phyloP scores from a whole-genome alignment of 140 eudicot species.

The Oenanthe javanica region DNA sequence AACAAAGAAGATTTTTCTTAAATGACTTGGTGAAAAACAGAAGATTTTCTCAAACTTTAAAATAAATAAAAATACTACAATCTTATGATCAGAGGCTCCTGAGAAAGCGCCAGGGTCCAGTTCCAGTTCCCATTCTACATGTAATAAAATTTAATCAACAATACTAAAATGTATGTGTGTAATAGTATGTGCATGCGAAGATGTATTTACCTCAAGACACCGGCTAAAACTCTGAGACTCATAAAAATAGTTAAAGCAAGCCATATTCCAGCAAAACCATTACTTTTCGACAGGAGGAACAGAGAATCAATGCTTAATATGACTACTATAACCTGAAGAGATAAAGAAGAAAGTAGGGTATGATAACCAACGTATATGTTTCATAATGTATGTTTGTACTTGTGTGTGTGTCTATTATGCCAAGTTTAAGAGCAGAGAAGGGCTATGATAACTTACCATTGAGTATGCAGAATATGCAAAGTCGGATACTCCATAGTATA shows the following conservation, averaged over 20 bases:
- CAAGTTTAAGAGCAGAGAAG: background rate
- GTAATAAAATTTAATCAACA: background rate
- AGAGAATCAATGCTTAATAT: slow-evolving; percentile 46
- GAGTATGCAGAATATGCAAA: slow-evolving; percentile 86
- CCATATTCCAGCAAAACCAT: slow-evolving; percentile 73
- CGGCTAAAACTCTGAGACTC: slow-evolving; percentile 58
- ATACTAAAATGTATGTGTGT: background rate
- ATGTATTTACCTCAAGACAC: slow-evolving; percentile 54
- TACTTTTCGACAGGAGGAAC: slow-evolving; percentile 31
- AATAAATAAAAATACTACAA: too few relatives aligned
- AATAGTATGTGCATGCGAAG: background rate
- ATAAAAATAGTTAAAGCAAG: slow-evolving; percentile 58
- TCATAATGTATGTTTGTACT: background rate
- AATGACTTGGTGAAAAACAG: too few relatives aligned
- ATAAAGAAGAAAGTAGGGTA: background rate
- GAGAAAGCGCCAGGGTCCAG: slow-evolving; percentile 19
- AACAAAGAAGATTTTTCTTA: too few relatives aligned
- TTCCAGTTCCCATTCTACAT: slow-evolving; percentile 18
- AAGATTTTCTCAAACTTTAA: too few relatives aligned
- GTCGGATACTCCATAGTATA: slow-evolving; percentile 81
- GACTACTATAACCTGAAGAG: slow-evolving; percentile 46
- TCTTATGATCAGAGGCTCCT: background rate
- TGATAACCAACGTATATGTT: background rate
- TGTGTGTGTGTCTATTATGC: background rate
- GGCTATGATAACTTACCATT: slow-evolving; percentile 39